Conservation (phyloP, 2,329 filamentous ascomycete species). For the Fusarium globosum region DNA sequence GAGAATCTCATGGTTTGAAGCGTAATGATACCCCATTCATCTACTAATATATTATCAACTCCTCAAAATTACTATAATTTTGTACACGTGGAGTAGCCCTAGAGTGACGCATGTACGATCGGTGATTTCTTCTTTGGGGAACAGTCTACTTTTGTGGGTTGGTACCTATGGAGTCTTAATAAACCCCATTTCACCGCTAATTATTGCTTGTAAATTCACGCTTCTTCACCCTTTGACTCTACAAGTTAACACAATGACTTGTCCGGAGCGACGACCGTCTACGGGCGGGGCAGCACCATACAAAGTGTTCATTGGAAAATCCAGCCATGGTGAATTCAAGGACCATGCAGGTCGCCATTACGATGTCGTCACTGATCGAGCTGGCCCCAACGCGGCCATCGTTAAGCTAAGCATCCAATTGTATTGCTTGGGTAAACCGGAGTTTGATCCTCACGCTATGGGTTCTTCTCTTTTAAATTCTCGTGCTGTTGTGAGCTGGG, state of each 20-base stretch:
- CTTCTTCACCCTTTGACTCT: not conserved
- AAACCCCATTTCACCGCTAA: not conserved
- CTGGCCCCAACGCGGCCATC: not conserved
- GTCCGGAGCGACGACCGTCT: not conserved
- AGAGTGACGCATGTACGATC: not conserved
- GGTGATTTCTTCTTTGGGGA: not conserved
- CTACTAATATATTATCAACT: not conserved
- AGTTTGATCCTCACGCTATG: not conserved
- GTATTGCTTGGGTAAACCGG: constrained; percentile 15
- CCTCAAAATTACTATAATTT: not conserved
- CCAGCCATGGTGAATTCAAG: constrained; percentile 50
- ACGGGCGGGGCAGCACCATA: not conserved
- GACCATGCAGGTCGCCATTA: constrained; percentile 17
- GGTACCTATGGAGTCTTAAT: not conserved
- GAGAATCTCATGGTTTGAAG: not conserved
- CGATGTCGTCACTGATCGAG: not conserved
- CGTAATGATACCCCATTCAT: not conserved
- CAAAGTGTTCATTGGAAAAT: not conserved
- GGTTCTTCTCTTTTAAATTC: not conserved
- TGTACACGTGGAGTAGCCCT: not conserved
- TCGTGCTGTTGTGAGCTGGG: not conserved
- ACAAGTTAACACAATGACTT: not conserved
- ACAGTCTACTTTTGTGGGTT: not conserved
- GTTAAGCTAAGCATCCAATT: constrained; percentile 29
- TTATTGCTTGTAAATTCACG: not conserved